phyloP scores from a whole-genome alignment of 75 land plant species.

The Selaginella tamariscina region DNA sequence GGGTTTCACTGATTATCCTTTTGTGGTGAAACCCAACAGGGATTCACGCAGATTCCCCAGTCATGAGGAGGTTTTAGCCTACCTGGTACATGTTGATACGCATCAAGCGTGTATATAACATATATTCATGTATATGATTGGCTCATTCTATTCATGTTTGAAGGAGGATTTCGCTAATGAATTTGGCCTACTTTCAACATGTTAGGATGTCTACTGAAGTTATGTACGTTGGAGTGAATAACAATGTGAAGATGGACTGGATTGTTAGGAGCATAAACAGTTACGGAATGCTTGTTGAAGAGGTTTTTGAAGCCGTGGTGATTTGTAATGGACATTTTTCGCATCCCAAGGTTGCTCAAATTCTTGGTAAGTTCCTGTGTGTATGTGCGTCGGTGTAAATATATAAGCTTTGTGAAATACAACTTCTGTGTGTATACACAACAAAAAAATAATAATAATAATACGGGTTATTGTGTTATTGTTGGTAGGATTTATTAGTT shows the following conservation, averaged over 20 bases:
- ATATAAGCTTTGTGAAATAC: neutral
- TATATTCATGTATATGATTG: no score
- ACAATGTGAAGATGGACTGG: slow-evolving; percentile 29
- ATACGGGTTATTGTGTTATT: no score
- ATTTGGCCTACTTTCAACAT: slow-evolving; percentile 25
- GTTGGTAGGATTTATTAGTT: no score
- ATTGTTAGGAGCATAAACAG: slow-evolving; percentile 23
- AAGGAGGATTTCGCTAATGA: slow-evolving; percentile 20
- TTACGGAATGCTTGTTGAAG: slow-evolving; percentile 14
- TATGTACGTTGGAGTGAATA: neutral
- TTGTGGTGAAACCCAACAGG: slow-evolving; percentile 29
- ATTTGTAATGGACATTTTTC: slow-evolving; percentile 86
- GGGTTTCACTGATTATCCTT: slow-evolving; percentile 63
- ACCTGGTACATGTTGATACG: slow-evolving; percentile 41
- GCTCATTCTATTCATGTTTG: slow-evolving; percentile 34
- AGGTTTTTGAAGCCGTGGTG: slow-evolving; percentile 88
- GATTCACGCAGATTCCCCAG: slow-evolving; percentile 67
- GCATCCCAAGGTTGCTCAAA: slow-evolving; percentile 55
- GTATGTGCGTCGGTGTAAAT: neutral
- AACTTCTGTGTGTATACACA: slow-evolving; percentile 10
- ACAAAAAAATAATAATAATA: no score
- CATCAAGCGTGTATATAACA: no score
- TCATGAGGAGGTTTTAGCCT: slow-evolving; percentile 61
- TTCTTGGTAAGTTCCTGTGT: slow-evolving; percentile 44
- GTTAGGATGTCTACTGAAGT: neutral